Evolutionary conservation across 148 eudicot species (phyloP), one percentile per base, ranked within the genome.

Genomic region (Tetragonia tetragonoides): DNA sequence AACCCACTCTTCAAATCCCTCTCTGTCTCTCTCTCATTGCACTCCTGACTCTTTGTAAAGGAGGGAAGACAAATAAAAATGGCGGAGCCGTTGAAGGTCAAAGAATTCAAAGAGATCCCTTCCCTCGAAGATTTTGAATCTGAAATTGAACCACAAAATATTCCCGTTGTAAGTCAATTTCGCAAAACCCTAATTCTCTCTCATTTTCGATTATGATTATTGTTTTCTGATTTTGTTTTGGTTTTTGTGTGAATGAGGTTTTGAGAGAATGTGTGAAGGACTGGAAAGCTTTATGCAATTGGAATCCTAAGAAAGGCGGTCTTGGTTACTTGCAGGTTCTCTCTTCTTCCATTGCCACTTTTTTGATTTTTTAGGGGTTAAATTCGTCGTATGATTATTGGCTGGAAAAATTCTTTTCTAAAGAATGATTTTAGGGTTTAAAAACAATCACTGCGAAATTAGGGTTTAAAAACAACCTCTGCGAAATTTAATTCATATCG

Each of bases 271-370:
- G 95, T 75, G 78, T 88, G 40, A 89, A 87, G 81, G 83, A 88
- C 42, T 91, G 94, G 97, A 88, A 79, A 42, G 97, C 98, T 75
- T 89, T 85, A 70, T 68, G 84, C 41, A 23, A 70, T 6, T 92
- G 97, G 97, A 91, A 89, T 74, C 91, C 92, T 51, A 73, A 77
- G 10, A 82, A 77, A 83, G 96, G 96, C 10, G 98, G 98, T 38
- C 92, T 95, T 39, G 88, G 88, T 57, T 90, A 95, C 66, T 80
- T 92, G 88, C 88, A 85, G 93, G 97, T 95, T 74, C 47, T 77
- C 4, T 39, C 2, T 70, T 46, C 18, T 38, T 17, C 10, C n/a
- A 3, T 56, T 34, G 40, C 7, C 28, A 8, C 46, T 56, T 56
- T 56, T 15, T 56, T 28, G 34, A 34, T 53, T 65, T 67, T 47